Evolutionary conservation across 257 asterid genomes (phyloP), one percentile per base, ranked within the genome.

Genomic region (Leptodermis oblonga): DNA sequence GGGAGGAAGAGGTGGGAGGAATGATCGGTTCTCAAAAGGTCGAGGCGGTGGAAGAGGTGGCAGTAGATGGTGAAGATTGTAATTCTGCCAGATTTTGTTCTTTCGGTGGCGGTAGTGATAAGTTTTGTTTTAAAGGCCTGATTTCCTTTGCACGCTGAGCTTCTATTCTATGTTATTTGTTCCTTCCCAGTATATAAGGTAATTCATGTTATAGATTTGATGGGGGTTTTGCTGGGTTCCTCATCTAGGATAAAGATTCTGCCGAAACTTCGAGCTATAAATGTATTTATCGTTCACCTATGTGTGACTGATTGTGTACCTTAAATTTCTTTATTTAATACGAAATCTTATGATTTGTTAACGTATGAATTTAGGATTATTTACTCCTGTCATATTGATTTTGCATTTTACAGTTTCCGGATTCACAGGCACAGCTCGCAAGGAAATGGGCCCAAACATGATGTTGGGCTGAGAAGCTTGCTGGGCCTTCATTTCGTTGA

Each of bases 51-150:
- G 86, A 36, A 67, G 73, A 53, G 79, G 89, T 15, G 68, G 67
- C 76, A 76, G 81, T 41, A 86, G 67, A 69, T 90, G 97, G 93
- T 88, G 86, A 88, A 13, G 6, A 6, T 1, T 34, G 63, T n/a
- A n/a, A n/a, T n/a, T n/a, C n/a, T n/a, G n/a, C n/a, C n/a, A n/a
- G n/a, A n/a, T n/a, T n/a, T n/a, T n/a, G 20, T 69, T 64, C 65
- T 60, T 70, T 75, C 68, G 76, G 59, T 55, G 42, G 61, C 8
- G 23, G 45, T 46, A 48, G 25, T 42, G 23, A 58, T 71, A 13
- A 42, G 8, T 51, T 7, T 3, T 51, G 34, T 11, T 49, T 51
- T 1, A 39, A 28, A 12, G 39, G 2, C n/a, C 37, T 37, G 36
- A 23, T 61, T n/a, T 33, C 11, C 12, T 11, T 11, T 62, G 26